These are phyloP conservation scores for Primulina eburnea DNA, from an alignment of 257 asterid species.

Conservation along the genomic window DNA sequence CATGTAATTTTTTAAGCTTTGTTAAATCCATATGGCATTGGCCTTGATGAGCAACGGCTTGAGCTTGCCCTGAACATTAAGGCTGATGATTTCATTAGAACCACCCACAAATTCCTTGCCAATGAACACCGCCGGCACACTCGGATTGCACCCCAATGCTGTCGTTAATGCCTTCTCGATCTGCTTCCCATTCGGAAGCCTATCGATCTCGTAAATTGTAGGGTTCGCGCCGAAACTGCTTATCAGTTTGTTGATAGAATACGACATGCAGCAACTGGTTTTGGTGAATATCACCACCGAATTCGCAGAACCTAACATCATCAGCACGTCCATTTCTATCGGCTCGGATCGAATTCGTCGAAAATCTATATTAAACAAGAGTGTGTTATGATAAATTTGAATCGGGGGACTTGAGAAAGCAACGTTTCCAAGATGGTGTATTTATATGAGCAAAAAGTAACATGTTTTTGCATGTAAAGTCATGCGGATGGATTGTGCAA, in stretches of 20 bases:
- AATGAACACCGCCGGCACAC: slow-evolving; percentile 62
- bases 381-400: background rate
- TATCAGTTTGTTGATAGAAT: slow-evolving; percentile 40
- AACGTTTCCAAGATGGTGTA: background rate
- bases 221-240: slow-evolving; percentile 60
- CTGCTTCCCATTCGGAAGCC: slow-evolving; percentile 34
- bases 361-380: too few relatives aligned
- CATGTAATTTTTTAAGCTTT: background rate
- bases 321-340: slow-evolving; percentile 39
- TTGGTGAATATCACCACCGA: slow-evolving; percentile 68
- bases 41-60: slow-evolving; percentile 59
- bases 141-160: slow-evolving; percentile 49
- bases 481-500: background rate
- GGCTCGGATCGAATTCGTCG: background rate
- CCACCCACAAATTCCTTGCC: slow-evolving; percentile 59
- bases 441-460: background rate
- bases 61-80: slow-evolving; percentile 47
- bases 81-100: slow-evolving; percentile 62
- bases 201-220: slow-evolving; percentile 41
- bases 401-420: background rate
- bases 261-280: slow-evolving; percentile 54
- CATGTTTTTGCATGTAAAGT: background rate
- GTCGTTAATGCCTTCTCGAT: slow-evolving; percentile 45
- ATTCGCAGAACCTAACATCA: slow-evolving; percentile 36
- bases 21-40: slow-evolving; percentile 58